phyloP scores from a whole-genome alignment of 495 filamentous ascomycete genomes.

The Talaromyces adpressus region DNA sequence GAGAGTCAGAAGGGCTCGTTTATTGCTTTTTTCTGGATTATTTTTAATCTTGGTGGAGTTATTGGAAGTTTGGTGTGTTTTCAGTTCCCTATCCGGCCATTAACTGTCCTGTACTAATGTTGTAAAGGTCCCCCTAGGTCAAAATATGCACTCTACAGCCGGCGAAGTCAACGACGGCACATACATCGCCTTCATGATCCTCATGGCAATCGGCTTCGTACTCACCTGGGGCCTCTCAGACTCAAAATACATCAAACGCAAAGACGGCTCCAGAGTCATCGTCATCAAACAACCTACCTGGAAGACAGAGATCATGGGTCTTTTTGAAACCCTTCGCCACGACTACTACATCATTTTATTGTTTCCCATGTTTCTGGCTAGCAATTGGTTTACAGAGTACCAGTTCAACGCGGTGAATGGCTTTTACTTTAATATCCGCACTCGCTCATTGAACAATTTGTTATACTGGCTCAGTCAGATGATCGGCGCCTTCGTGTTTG shows the following conservation, averaged over 20 bases:
- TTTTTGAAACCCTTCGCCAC: slow-evolving; percentile 63
- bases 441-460: slow-evolving; percentile 73
- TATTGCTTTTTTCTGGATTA: slow-evolving; percentile 89
- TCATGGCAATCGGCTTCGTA: slow-evolving; percentile 70
- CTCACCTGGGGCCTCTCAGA: slow-evolving; percentile 69
- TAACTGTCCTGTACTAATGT: slow-evolving; percentile 8
- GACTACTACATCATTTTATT: slow-evolving; percentile 76
- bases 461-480: slow-evolving; percentile 90
- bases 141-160: slow-evolving; percentile 62
- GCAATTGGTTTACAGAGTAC: slow-evolving; percentile 47
- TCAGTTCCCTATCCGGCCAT: too few species aligned
- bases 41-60: slow-evolving; percentile 90
- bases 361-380: slow-evolving; percentile 74
- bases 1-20: slow-evolving; percentile 80
- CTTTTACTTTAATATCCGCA: slow-evolving; percentile 74
- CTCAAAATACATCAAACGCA: slow-evolving; percentile 67
- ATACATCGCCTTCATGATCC: slow-evolving; percentile 83
- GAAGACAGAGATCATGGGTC: slow-evolving; percentile 69
- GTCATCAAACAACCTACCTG: slow-evolving; percentile 82
- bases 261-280: slow-evolving; percentile 76
- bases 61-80: slow-evolving; percentile 68
- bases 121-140: slow-evolving; percentile 62
- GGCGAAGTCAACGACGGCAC: slow-evolving; percentile 72
- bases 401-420: slow-evolving; percentile 47
- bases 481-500: slow-evolving; percentile 71